Evolutionary conservation across 768 basidiomycete species (phyloP).

Genomic region (Suillus weaverae): DNA sequence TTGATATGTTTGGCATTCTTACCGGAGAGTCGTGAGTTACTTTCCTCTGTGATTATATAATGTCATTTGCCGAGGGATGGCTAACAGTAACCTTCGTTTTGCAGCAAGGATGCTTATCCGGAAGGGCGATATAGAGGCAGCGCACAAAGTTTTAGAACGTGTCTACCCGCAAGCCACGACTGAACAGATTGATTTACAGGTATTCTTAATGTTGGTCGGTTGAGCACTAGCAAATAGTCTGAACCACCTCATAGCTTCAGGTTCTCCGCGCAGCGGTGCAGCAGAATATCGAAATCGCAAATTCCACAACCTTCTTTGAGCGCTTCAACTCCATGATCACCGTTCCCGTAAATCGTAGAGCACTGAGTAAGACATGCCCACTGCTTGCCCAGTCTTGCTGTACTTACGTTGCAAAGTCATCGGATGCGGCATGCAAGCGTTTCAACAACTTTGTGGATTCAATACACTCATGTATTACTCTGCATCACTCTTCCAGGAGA

Average conservation of each 20-base stretch:
- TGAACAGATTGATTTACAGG: conserved; percentile 68
- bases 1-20: conserved; percentile 59
- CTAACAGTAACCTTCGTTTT: not conserved
- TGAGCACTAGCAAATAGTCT: not conserved
- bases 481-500: conserved; percentile 75
- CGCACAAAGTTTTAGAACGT: conserved; percentile 55
- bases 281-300: conserved; percentile 59
- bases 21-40: conserved; percentile 74
- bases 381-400: not conserved
- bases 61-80: not conserved
- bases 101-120: conserved; percentile 66
- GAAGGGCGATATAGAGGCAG: conserved; percentile 48
- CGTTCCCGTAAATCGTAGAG: conserved; percentile 62
- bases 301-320: conserved; percentile 60
- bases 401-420: conserved; percentile 46
- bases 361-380: conserved; percentile 55
- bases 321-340: conserved; percentile 55
- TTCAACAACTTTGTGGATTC: conserved; percentile 84
- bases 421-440: conserved; percentile 78
- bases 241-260: conserved; percentile 41
- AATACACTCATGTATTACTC: conserved; percentile 79
- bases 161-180: conserved; percentile 69
- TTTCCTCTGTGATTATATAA: too few relatives aligned
- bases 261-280: conserved; percentile 60
- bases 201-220: conserved; percentile 18